Evolutionary conservation across 768 basidiomycete species (phyloP).

Genomic region (Leccinum rimulosum): DNA sequence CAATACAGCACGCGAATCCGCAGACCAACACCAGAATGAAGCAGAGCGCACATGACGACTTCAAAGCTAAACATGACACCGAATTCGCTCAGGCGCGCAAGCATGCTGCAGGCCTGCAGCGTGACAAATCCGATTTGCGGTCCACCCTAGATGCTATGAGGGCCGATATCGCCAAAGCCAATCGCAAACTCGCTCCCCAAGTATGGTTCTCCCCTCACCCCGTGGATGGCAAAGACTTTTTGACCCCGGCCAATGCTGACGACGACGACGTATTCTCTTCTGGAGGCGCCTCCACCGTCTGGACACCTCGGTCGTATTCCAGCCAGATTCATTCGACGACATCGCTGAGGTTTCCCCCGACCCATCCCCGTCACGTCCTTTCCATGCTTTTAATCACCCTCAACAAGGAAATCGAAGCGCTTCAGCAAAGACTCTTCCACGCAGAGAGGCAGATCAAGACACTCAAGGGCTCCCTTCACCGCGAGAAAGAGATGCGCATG

Average conservation of each 20-base stretch:
- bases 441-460: constrained; percentile 85
- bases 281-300: constrained; percentile 57
- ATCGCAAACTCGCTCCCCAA: constrained; percentile 51
- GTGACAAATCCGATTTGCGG: constrained; percentile 93
- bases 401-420: constrained; percentile 74
- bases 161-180: constrained; percentile 66
- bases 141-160: constrained; percentile 74
- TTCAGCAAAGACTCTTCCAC: constrained; percentile 80
- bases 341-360: constrained; percentile 57
- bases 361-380: constrained; percentile 55
- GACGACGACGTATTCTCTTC: constrained; percentile 67
- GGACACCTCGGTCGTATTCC: constrained; percentile 49
- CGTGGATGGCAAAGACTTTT: constrained; percentile 48
- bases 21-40: constrained; percentile 87
- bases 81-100: constrained; percentile 91
- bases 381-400: constrained; percentile 72
- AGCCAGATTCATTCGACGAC: constrained; percentile 46
- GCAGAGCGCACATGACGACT: constrained; percentile 71
- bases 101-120: constrained; percentile 78
- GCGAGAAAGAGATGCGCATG: constrained; percentile 82
- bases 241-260: constrained; percentile 53
- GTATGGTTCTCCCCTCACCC: constrained; percentile 74
- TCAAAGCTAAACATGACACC: constrained; percentile 91
- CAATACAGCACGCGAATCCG: constrained; percentile 64
- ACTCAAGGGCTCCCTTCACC: constrained; percentile 71